Evolutionary conservation across 768 basidiomycete genomes (phyloP), one percentile per base, ranked within the genome.

Genomic region (Hypholoma sublateritium): DNA sequence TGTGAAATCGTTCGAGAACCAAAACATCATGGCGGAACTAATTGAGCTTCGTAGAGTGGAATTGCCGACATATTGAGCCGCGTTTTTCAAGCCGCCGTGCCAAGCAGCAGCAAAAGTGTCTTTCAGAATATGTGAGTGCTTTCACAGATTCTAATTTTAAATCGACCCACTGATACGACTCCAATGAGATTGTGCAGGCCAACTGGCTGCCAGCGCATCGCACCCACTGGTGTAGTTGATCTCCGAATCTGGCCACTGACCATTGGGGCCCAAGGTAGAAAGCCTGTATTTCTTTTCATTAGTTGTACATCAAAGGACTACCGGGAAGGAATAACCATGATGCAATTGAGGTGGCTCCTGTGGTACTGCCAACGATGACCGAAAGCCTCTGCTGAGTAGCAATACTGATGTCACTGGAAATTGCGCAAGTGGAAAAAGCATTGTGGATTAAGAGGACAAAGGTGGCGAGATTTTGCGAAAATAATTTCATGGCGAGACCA

Each of bases 131-230:
- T 11, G 36, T 13, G 41, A 8, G 50, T 11, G 22, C 16, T 3
- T 24, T 22, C 41, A 17, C 32, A 19, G n/a, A n/a, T 25, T 36
- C 45, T 13, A 17, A 41, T 12, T 11, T 34, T 48, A 9, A 1
- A 49, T n/a, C 5, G 19, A 67, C 74, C 17, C 58, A 83, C 83
- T 70, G 24, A 82, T 74, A 41, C 81, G 77, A 50, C 70, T 69
- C 81, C 83, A 86, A 61, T 87, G 85, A 5, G 62, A 66, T 64
- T 82, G 74, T 4, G 85, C 85, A 16, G 86, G 86, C 87, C 87
- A 88, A 60, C 85, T 88, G 12, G 85, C 86, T 8, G 80, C 74
- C 45, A 77, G 79, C 2, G 83, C 87, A 45, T 67, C 64, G 60
- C 87, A 88, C 1, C 86, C 86, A 17, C 81, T 72, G 0, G 81